These are phyloP conservation scores for Aurantiochytrium sp. DNA, from an alignment of 108 stramenopile species.

Conservation along the genomic window DNA sequence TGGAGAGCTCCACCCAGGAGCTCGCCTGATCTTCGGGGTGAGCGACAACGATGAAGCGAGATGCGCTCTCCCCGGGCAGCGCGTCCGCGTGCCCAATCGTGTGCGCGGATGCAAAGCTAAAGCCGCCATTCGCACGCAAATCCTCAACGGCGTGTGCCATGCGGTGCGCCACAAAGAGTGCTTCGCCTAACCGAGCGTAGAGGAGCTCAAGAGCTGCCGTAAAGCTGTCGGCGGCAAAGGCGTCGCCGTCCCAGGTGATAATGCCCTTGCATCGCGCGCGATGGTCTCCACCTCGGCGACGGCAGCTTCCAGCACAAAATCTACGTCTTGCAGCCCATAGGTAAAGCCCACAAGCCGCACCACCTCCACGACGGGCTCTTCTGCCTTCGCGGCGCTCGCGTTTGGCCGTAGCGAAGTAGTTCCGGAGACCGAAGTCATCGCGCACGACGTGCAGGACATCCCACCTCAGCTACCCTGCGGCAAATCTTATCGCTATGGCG, in stretches of 20 bases:
- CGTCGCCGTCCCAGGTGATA: neutral
- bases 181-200: neutral
- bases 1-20: neutral
- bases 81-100: neutral
- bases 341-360: neutral
- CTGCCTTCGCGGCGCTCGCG: too few species aligned
- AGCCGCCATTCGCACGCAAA: too few species aligned
- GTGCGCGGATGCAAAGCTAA: too few species aligned
- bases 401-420: too few species aligned
- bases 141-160: too few species aligned
- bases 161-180: neutral
- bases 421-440: too few species aligned
- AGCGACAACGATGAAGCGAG: neutral
- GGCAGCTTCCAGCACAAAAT: neutral
- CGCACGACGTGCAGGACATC: too few species aligned
- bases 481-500: too few species aligned
- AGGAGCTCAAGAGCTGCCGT: neutral
- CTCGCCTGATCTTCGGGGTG: neutral
- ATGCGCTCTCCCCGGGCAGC: neutral
- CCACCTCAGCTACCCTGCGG: too few species aligned
- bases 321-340: neutral
- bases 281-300: neutral
- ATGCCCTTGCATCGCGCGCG: neutral
- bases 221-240: neutral
- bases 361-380: neutral